phyloP scores from a whole-genome alignment of 176 grass and related monocot genomes.

The Oryza glumipatula region DNA sequence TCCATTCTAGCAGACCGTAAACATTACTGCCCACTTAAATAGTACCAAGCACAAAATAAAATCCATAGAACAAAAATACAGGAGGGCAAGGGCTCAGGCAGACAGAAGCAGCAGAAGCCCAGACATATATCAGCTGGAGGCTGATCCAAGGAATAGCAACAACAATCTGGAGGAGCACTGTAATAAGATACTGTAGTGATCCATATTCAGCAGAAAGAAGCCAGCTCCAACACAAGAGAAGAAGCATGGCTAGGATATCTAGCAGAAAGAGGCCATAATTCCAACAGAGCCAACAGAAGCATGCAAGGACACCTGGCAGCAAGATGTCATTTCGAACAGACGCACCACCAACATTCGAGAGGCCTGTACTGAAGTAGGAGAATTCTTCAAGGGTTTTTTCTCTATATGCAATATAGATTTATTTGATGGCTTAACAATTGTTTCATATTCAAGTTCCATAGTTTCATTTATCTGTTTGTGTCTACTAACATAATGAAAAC shows the following conservation, averaged over 20 bases:
- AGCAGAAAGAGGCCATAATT: background rate
- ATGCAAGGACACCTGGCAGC: background rate
- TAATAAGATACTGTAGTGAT: background rate
- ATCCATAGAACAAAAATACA: conserved; percentile 26
- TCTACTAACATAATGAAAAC: conserved; percentile 16
- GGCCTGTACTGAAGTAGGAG: background rate
- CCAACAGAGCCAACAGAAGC: background rate
- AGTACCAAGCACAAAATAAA: conserved; percentile 19
- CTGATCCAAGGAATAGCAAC: background rate
- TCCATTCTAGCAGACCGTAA: conserved; percentile 17
- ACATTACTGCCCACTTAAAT: background rate
- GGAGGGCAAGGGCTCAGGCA: background rate
- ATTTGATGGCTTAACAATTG: conserved; percentile 16
- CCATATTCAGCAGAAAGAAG: background rate
- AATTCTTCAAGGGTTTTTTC: conserved; percentile 2
- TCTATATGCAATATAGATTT: background rate
- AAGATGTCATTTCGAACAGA: background rate
- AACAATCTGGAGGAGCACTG: background rate
- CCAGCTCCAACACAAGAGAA: background rate
- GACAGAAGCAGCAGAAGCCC: background rate
- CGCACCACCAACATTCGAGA: background rate
- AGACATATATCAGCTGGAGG: background rate
- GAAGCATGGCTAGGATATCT: background rate
- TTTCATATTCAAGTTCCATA: background rate
- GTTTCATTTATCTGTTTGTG: background rate